phyloP scores from a whole-genome alignment of 805 yeast genomes.

The Osmozyma mogii region DNA sequence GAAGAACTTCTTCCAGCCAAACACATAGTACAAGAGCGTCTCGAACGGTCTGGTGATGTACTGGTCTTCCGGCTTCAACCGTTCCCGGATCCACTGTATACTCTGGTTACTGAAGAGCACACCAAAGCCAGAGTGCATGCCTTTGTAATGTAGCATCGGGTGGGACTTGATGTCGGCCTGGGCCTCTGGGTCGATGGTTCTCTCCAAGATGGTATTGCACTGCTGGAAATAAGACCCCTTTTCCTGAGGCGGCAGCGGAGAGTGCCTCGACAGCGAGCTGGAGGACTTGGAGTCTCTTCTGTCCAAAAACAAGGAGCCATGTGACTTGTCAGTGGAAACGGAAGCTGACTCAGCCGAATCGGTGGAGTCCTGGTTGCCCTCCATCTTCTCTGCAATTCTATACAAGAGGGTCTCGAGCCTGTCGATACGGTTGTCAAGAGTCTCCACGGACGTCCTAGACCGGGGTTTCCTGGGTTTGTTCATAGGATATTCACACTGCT shows the following conservation, averaged over 20 bases:
- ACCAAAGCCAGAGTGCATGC: conserved; percentile 9
- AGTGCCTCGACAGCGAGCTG: background rate
- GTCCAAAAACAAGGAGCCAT: no score
- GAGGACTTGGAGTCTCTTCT: no score
- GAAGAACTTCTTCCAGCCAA: conserved; percentile 7
- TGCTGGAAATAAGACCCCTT: conserved; percentile 5
- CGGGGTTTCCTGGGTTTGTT: conserved; percentile 4
- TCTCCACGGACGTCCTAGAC: background rate
- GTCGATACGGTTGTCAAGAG: no score
- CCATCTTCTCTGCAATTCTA: no score
- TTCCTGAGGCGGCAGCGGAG: background rate
- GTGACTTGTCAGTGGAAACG: no score
- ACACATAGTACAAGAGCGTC: conserved; percentile 13
- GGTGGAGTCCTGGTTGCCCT: no score
- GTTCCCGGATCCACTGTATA: conserved; percentile 4
- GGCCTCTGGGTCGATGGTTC: conserved; percentile 1
- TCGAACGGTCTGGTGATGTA: conserved; percentile 8
- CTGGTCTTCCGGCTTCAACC: conserved; percentile 5
- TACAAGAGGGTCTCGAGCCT: background rate
- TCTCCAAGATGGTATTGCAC: conserved; percentile 7
- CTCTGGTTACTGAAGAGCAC: conserved; percentile 7
- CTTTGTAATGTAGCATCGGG: conserved; percentile 6
- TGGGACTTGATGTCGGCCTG: background rate
- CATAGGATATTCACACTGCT: conserved; percentile 8
- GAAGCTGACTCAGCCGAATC: no score